Conservation (phyloP, 371 early-diverging fungal species). For the Circinella umbellata region DNA sequence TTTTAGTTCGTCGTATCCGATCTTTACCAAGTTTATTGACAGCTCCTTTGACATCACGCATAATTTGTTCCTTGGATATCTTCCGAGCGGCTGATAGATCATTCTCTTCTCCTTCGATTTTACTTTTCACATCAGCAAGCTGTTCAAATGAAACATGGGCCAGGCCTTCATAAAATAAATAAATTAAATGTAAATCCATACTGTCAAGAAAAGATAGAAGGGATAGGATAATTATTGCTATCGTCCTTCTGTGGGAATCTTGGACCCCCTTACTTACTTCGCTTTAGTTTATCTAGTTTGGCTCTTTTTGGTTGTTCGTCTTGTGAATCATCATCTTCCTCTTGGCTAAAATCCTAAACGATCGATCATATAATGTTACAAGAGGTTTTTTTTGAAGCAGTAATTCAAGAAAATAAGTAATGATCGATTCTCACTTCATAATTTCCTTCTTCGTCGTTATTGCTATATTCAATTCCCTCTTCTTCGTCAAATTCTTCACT, state of each 20-base stretch:
- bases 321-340: conserved; percentile 26
- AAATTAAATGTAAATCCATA: not conserved
- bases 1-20: conserved; percentile 41
- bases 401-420: not conserved
- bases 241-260: no score
- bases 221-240: no score
- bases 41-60: conserved; percentile 45
- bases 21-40: conserved; percentile 43
- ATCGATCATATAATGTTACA: not conserved
- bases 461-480: conserved; percentile 21
- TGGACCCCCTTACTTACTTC: conserved; percentile 32
- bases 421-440: conserved; percentile 12
- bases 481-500: conserved; percentile 19
- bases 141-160: conserved; percentile 85
- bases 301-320: conserved; percentile 29
- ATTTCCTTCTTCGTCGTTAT: conserved; percentile 16
- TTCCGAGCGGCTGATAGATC: conserved; percentile 33
- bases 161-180: conserved; percentile 47
- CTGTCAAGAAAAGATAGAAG: not conserved
- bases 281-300: conserved; percentile 41
- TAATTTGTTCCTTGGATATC: conserved; percentile 39
- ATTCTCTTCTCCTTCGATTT: conserved; percentile 65
- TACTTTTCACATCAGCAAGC: conserved; percentile 74
- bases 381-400: not conserved
- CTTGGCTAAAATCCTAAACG: not conserved